Percentiles rank a stretch among this genome's conserved stretches.
Conservation (phyloP, 2,329 filamentous ascomycete species). For the Didymella lethalis region DNA sequence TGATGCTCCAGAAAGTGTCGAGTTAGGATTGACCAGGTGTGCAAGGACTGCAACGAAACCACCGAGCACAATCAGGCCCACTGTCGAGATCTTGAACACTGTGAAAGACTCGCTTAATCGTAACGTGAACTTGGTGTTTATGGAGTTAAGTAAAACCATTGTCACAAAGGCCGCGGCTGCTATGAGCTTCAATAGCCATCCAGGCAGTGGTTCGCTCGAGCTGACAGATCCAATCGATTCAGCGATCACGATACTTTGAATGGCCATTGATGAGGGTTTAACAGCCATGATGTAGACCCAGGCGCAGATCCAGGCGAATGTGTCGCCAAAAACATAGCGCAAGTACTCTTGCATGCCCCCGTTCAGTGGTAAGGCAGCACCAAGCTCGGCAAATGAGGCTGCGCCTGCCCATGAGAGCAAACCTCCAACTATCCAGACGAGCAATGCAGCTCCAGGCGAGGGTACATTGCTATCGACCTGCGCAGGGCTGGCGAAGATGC, state of each 20-base stretch:
- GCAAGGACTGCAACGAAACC: slow-evolving; percentile 43
- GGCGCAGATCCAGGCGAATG: slow-evolving; percentile 68
- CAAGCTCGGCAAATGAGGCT: slow-evolving; percentile 68
- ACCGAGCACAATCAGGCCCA: slow-evolving; percentile 43
- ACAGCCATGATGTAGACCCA: slow-evolving; percentile 72
- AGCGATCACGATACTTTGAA: slow-evolving; percentile 69
- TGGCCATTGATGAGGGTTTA: slow-evolving; percentile 70
- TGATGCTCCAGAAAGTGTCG: slow-evolving; percentile 39
- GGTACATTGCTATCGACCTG: slow-evolving; percentile 70
- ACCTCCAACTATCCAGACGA: slow-evolving; percentile 69
- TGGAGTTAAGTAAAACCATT: slow-evolving; percentile 55
- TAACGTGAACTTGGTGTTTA: slow-evolving; percentile 53
- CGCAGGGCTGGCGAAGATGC: slow-evolving; percentile 70
- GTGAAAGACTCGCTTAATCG: slow-evolving; percentile 55
- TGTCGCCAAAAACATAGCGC: slow-evolving; percentile 67
- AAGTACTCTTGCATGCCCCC: slow-evolving; percentile 71
- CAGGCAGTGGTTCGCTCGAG: slow-evolving; percentile 34
- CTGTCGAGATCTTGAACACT: slow-evolving; percentile 49
- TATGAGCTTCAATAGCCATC: slow-evolving; percentile 48
- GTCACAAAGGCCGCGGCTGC: slow-evolving; percentile 48
- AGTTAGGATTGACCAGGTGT: slow-evolving; percentile 39
- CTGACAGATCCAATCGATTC: slow-evolving; percentile 59
- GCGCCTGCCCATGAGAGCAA: slow-evolving; percentile 71
- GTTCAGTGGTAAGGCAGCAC: slow-evolving; percentile 69
- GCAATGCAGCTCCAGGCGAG: slow-evolving; percentile 65